Conservation (phyloP, 176 grass and related monocot species). For the Oryza officinalis region DNA sequence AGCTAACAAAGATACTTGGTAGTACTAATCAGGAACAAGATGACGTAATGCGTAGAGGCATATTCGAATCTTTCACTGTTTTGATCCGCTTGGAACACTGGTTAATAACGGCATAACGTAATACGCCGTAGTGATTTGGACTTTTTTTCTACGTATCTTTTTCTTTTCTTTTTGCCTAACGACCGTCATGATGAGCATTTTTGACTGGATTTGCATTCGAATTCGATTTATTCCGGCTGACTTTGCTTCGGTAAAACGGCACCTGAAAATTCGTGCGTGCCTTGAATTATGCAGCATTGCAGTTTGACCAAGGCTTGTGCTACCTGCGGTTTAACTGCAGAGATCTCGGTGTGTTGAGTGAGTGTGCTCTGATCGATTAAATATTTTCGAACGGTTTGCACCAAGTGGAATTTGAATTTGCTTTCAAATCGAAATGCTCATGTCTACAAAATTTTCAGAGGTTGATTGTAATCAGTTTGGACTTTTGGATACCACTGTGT, state of each 20-base stretch:
- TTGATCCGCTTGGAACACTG: not conserved
- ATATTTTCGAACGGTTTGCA: not conserved
- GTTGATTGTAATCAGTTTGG: not conserved
- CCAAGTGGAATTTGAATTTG: not conserved
- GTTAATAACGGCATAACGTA: not conserved
- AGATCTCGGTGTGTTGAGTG: not conserved
- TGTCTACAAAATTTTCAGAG: not conserved
- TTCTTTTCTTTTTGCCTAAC: not conserved
- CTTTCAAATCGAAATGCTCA: not conserved
- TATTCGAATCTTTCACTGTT: not conserved
- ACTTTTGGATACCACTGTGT: not conserved
- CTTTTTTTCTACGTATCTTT: not conserved
- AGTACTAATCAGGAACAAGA: not conserved
- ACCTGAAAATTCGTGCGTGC: not conserved
- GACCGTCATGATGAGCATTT: not conserved
- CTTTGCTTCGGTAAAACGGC: not conserved
- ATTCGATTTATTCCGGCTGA: not conserved
- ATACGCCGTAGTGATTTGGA: not conserved
- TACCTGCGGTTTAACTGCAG: not conserved
- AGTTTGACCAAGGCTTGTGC: not conserved
- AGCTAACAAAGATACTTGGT: not conserved
- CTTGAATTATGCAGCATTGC: not conserved
- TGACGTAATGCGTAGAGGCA: not conserved
- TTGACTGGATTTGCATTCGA: not conserved
- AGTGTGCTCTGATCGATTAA: not conserved